Evolutionary conservation across 345 rosid genomes (phyloP).

Genomic region (Salix udensis): DNA sequence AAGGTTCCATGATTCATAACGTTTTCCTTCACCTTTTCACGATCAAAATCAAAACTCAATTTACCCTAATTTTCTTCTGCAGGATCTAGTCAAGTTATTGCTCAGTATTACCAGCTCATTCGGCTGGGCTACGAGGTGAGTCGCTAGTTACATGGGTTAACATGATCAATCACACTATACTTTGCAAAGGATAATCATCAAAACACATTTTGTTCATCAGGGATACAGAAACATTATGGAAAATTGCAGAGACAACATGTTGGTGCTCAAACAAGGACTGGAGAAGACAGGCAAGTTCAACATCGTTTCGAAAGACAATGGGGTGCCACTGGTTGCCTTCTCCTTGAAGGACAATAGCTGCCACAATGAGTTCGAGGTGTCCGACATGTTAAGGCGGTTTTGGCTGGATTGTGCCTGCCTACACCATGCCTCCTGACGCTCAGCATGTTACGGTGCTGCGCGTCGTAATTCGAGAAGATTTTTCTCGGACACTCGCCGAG

Average conservation of each 20-base stretch:
- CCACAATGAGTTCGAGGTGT: conserved; percentile 27
- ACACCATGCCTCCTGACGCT: conserved; percentile 33
- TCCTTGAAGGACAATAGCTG: conserved; percentile 20
- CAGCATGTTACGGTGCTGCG: conserved; percentile 28
- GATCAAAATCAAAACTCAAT: neutral
- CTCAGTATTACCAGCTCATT: conserved; percentile 28
- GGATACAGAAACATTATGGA: conserved; percentile 27
- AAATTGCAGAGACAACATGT: conserved; percentile 34
- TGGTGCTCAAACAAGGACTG: conserved; percentile 19
- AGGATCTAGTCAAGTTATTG: conserved; percentile 33
- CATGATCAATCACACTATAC: no score
- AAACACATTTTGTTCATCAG: conserved; percentile 1
- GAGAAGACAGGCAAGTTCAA: conserved; percentile 25
- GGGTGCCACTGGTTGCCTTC: conserved; percentile 31
- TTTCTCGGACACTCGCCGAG: conserved; percentile 26
- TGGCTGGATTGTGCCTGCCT: conserved; percentile 35
- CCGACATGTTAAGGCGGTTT: conserved; percentile 25
- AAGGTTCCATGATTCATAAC: conserved; percentile 6
- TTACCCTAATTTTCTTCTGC: neutral
- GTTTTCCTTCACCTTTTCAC: neutral
- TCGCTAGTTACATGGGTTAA: neutral
- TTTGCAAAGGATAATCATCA: neutral
- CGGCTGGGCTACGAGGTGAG: conserved; percentile 28
- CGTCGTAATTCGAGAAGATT: conserved; percentile 27
- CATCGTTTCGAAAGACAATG: conserved; percentile 23